Conservation (phyloP, 331 rosid species). For the Malus hybrid region DNA sequence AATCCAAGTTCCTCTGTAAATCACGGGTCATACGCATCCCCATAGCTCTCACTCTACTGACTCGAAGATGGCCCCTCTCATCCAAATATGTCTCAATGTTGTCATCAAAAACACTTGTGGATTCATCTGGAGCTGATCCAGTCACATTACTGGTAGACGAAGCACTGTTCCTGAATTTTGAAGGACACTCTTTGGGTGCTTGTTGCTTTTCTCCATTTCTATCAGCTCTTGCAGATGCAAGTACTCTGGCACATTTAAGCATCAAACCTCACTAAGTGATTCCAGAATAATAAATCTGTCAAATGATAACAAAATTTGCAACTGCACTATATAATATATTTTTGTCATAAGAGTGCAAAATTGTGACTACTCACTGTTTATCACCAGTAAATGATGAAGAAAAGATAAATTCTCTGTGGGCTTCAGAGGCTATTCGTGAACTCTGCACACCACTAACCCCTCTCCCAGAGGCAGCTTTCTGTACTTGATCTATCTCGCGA, state of each 20-base stretch:
- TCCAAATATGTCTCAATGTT: slow-evolving; percentile 71
- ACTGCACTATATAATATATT: background rate
- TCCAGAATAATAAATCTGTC: background rate
- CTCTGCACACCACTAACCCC: slow-evolving; percentile 83
- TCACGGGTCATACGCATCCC: slow-evolving; percentile 98
- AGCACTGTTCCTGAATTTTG: slow-evolving; percentile 26
- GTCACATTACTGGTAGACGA: slow-evolving; percentile 27
- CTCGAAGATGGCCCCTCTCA: slow-evolving; percentile 76
- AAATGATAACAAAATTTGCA: background rate
- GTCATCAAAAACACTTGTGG: slow-evolving; percentile 49
- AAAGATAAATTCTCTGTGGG: slow-evolving; percentile 85
- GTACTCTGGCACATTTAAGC: slow-evolving; percentile 47
- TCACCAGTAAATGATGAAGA: slow-evolving; percentile 91
- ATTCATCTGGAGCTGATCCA: slow-evolving; percentile 28
- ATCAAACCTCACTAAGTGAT: slow-evolving; percentile 1
- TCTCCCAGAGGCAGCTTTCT: slow-evolving; percentile 78
- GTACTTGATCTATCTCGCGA: slow-evolving; percentile 87
- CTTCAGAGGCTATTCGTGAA: slow-evolving; percentile 90
- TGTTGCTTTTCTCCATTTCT: slow-evolving; percentile 38
- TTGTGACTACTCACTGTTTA: slow-evolving; percentile 57
- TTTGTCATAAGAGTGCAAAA: slow-evolving; percentile 1
- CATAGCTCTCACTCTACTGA: slow-evolving; percentile 86
- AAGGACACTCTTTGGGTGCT: slow-evolving; percentile 19
- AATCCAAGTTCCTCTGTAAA: slow-evolving; percentile 88
- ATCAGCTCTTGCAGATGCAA: slow-evolving; percentile 46